phyloP scores from a whole-genome alignment of 179 eudicot species.

The Silene vulgaris region DNA sequence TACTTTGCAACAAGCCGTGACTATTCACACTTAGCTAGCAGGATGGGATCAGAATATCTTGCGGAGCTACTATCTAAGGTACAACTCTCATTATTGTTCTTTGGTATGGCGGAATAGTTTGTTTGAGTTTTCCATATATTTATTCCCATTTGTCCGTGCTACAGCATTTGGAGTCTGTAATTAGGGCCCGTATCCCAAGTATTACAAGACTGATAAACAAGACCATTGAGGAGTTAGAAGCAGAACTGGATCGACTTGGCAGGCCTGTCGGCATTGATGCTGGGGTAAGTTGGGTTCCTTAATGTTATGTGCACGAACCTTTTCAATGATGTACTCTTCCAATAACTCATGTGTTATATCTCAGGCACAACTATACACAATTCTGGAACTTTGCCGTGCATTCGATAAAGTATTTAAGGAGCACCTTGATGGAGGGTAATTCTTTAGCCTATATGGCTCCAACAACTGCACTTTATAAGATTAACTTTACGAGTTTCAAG shows the following conservation, averaged over 20 bases:
- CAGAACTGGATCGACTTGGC: conserved; percentile 88
- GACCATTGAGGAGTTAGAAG: conserved; percentile 77
- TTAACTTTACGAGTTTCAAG: not conserved
- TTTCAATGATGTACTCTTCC: not conserved
- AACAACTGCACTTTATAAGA: not conserved
- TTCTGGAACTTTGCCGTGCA: conserved; percentile 91
- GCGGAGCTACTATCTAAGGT: conserved; percentile 88
- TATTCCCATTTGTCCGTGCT: conserved; percentile 13
- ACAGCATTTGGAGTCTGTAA: conserved; percentile 83
- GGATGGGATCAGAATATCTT: conserved; percentile 95
- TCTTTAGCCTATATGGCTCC: not conserved
- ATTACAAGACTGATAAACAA: conserved; percentile 72
- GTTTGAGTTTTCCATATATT: not conserved
- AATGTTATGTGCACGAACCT: not conserved
- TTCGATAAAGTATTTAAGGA: conserved; percentile 84
- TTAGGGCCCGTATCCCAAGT: conserved; percentile 77
- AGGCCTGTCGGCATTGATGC: conserved; percentile 83
- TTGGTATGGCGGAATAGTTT: not conserved
- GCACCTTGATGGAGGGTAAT: conserved; percentile 93
- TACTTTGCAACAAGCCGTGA: conserved; percentile 86
- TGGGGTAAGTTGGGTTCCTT: conserved; percentile 53
- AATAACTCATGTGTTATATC: conserved; percentile 21
- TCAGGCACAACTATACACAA: conserved; percentile 82
- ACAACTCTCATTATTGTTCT: conserved; percentile 1
- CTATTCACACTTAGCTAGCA: conserved; percentile 68